Evolutionary conservation across 2,329 filamentous ascomycete species (phyloP).

Genomic region (Fusarium sp.): DNA sequence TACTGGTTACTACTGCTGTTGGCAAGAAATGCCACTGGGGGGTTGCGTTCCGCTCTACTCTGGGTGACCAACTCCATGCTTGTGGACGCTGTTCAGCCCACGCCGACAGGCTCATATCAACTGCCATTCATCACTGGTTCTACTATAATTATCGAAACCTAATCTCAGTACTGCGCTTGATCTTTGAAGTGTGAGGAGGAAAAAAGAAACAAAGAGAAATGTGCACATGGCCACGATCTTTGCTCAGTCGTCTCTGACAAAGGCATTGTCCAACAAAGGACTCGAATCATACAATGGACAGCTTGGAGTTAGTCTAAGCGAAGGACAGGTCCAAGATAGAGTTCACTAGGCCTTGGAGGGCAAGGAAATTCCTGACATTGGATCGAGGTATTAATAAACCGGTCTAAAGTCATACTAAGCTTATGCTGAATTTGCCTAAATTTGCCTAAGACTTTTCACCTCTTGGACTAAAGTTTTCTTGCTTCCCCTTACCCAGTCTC

Average conservation of each 20-base stretch:
- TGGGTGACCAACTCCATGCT: background rate
- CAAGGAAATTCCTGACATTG: background rate
- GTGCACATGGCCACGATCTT: background rate
- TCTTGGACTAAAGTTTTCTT: background rate
- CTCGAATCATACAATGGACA: background rate
- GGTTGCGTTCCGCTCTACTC: background rate
- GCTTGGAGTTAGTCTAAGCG: accelerated
- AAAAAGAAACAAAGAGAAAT: background rate
- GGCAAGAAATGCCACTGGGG: background rate
- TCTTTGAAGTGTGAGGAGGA: background rate
- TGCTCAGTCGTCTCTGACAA: background rate
- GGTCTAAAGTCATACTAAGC: background rate
- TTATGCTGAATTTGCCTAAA: background rate
- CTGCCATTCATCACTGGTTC: background rate
- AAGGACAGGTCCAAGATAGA: background rate
- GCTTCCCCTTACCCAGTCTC: background rate
- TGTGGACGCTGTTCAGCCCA: background rate
- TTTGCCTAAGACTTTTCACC: background rate
- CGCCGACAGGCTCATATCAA: background rate
- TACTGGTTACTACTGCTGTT: accelerated
- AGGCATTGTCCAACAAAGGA: background rate
- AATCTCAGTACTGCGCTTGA: background rate
- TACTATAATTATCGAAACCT: accelerated
- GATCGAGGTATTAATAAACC: background rate
- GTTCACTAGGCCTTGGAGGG: background rate